These are phyloP conservation scores for Phytophthora citricola DNA, from an alignment of 352 stramenopile species.

Conservation along the genomic window DNA sequence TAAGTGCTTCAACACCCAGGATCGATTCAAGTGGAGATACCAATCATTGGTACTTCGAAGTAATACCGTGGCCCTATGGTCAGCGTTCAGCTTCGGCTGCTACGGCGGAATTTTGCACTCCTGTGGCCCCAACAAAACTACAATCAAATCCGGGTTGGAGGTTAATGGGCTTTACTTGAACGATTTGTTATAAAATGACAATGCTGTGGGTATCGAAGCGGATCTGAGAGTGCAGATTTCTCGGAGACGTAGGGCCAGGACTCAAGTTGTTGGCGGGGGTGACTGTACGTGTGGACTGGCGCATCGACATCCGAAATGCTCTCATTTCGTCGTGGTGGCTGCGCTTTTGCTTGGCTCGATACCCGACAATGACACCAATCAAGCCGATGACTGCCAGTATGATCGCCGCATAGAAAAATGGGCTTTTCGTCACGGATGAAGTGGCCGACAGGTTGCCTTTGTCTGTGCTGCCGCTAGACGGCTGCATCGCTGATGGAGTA, in stretches of 20 bases:
- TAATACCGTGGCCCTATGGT: background rate
- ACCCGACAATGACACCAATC: slow-evolving; percentile 29
- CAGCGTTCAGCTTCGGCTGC: slow-evolving; percentile 10
- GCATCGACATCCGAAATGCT: slow-evolving; percentile 11
- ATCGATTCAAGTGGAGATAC: background rate
- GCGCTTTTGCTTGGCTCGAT: slow-evolving; percentile 36
- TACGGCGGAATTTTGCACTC: slow-evolving; percentile 4
- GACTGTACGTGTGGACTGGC: slow-evolving; percentile 11
- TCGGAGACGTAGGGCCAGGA: background rate
- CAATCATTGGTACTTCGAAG: background rate
- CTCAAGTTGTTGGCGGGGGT: slow-evolving; percentile 1
- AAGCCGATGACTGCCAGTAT: slow-evolving; percentile 39
- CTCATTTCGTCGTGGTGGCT: slow-evolving; percentile 25
- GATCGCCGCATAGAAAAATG: slow-evolving; percentile 54
- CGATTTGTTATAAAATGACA: slow-evolving; percentile 14
- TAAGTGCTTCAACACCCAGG: slow-evolving; percentile 20
- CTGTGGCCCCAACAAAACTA: slow-evolving; percentile 7
- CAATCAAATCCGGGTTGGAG: background rate
- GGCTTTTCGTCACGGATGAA: slow-evolving; percentile 35
- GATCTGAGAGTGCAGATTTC: background rate
- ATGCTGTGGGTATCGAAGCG: slow-evolving; percentile 16
- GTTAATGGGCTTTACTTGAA: background rate
- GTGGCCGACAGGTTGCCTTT: slow-evolving; percentile 19
- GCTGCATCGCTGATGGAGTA: background rate
- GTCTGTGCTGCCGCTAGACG: background rate